These are phyloP conservation scores for Terfezia claveryi DNA, from an alignment of 495 filamentous ascomycete genomes.

Conservation along the genomic window DNA sequence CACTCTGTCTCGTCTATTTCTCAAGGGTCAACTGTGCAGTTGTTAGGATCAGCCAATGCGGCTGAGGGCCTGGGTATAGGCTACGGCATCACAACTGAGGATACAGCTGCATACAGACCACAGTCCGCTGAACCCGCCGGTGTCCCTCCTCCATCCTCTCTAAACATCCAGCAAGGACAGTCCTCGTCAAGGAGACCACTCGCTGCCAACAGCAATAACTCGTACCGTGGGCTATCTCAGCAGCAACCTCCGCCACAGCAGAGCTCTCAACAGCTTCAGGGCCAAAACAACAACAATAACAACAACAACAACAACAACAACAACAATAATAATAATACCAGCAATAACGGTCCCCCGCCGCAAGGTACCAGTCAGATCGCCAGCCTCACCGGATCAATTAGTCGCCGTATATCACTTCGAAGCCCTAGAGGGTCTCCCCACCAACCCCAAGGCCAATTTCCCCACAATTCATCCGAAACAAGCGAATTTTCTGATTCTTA, in stretches of 20 bases:
- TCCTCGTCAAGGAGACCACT: too few species aligned
- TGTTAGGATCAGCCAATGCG: not conserved
- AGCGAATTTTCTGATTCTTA: too few species aligned
- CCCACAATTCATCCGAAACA: too few species aligned
- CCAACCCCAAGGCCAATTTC: too few species aligned
- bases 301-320: too few species aligned
- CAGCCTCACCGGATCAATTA: not conserved
- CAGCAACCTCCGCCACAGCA: not conserved
- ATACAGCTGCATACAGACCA: not conserved
- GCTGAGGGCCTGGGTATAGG: not conserved
- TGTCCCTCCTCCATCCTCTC: too few species aligned
- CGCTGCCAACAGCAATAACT: not conserved
- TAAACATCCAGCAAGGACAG: too few species aligned
- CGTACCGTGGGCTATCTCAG: not conserved
- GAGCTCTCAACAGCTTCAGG: not conserved
- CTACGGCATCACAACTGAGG: not conserved
- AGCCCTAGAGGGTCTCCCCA: not conserved
- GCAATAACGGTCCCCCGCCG: not conserved
- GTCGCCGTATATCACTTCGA: conserved; percentile 6
- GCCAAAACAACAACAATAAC: not conserved
- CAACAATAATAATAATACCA: not conserved
- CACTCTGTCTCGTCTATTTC: not conserved
- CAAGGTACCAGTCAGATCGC: conserved; percentile 1
- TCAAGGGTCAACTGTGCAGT: not conserved
- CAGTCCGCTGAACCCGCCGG: not conserved